Percentiles rank a stretch among this genome's conserved stretches.
phyloP scores from a whole-genome alignment of 148 eudicot genomes.

The Arbutus unedo region DNA sequence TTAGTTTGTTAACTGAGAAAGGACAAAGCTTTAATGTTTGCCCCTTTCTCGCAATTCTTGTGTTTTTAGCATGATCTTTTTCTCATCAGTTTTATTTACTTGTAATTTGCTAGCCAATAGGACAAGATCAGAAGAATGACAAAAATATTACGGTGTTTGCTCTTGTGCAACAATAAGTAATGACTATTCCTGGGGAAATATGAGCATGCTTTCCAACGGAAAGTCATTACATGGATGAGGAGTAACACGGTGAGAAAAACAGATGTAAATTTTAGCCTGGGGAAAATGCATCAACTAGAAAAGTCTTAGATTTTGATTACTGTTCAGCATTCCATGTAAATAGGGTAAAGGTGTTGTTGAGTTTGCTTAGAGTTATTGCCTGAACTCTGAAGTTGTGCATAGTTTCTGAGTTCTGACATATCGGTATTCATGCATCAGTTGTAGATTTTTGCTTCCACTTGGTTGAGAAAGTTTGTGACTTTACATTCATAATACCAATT shows the following conservation, averaged over 20 bases:
- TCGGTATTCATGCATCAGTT: not conserved
- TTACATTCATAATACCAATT: not conserved
- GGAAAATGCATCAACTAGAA: not conserved
- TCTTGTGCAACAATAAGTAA: not conserved
- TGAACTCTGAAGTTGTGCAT: not conserved
- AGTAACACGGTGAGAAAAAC: not conserved
- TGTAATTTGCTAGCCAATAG: not conserved
- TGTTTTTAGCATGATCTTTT: not conserved
- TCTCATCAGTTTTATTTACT: not conserved
- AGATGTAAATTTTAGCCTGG: not conserved
- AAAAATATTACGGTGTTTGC: not conserved
- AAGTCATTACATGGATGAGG: not conserved
- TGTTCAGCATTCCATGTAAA: not conserved
- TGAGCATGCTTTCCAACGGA: not conserved
- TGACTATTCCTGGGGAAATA: not conserved
- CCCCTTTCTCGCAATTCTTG: not conserved
- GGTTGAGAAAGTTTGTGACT: not conserved
- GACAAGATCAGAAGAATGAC: not conserved
- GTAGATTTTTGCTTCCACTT: not conserved
- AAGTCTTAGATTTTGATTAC: not conserved
- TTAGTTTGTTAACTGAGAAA: not conserved
- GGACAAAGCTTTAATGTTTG: not conserved
- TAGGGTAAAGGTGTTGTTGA: not conserved
- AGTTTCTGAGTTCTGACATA: not conserved
- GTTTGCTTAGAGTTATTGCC: slow-evolving; percentile 3